Base-by-base conservation (phyloP, 2,329 filamentous ascomycete species). In the Trichothecium sympodiale region DNA sequence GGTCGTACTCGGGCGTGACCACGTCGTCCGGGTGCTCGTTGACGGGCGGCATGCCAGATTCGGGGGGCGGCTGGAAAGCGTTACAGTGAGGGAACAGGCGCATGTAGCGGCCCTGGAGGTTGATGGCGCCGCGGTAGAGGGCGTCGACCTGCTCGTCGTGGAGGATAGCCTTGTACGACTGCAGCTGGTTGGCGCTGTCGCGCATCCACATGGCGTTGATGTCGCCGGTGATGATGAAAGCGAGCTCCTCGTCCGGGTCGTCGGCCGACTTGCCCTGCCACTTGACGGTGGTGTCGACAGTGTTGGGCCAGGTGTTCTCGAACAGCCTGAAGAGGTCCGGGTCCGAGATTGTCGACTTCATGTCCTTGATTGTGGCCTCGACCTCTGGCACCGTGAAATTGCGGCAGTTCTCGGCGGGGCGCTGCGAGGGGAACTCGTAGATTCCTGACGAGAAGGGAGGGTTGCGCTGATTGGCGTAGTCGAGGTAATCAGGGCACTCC, bases 201-300 rank as follows among this genome's bases (percentile, higher is more conserved):
- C 89, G 77, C 35, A 95, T 64, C 89, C 89, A 96, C 60, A 94
- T 87, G 1, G 89, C 88, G 46, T 93, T 80, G 54, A 94, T 94
- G 49, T 93, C 85, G 20, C 85, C 86, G 0, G 85, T 93, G 25
- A 88, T 83, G 41, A 88, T 75, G 52, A 88, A 89, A 34, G 77
- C 80, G 44, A 89, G 80, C 40, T 76, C 35, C 53, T 84, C 77
- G 2, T 69, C 66, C 0, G 65, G 54, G 44, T 73, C 66, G 39
- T 74, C 65, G 25, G 64, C 65, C 1, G 74, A 65, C 35, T 63
- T 60, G 2, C 81, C 81, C 37, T 70, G 74, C 80, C 79, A 85
- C 41, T 68, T 67, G 29, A 85, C 70, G 0, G 80, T 80, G 0
- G 80, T 85, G 49, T 86, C 81, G 9, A 87, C 63, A 0, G 80